phyloP scores from a whole-genome alignment of 1,284 basidiomycete species.

The Naganishia sp. region DNA sequence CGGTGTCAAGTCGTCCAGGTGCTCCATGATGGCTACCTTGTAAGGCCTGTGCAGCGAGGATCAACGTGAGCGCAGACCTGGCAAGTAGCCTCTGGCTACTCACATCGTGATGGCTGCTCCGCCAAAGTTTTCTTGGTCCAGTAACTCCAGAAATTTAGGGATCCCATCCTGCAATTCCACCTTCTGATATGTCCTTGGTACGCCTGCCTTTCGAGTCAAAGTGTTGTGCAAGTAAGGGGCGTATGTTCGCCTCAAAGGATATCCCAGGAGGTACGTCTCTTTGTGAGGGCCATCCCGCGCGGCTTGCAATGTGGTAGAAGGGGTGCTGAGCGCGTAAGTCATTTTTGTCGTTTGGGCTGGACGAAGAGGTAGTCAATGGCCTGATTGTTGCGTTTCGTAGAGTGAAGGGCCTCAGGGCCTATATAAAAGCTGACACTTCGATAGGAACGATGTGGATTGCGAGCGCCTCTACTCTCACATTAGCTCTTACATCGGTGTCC shows the following conservation, averaged over 20 bases:
- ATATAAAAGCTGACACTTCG: too few species aligned
- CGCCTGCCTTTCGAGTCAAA: slow-evolving; percentile 71
- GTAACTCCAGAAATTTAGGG: slow-evolving; percentile 58
- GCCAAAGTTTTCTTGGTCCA: slow-evolving; percentile 24
- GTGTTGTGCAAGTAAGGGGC: slow-evolving; percentile 88
- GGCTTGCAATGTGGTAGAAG: slow-evolving; percentile 18
- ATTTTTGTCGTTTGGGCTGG: slow-evolving; percentile 5
- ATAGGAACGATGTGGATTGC: too few species aligned
- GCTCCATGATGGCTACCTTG: slow-evolving; percentile 76
- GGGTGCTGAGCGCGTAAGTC: slow-evolving; percentile 12
- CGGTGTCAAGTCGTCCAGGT: slow-evolving; percentile 71
- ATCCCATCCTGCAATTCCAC: slow-evolving; percentile 66
- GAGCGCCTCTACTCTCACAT: too few species aligned
- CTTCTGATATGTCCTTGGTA: slow-evolving; percentile 74
- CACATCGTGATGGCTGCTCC: slow-evolving; percentile 29
- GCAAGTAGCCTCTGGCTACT: slow-evolving; percentile 59
- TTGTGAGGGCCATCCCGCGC: slow-evolving; percentile 41
- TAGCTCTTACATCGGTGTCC: too few species aligned
- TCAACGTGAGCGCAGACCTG: slow-evolving; percentile 74
- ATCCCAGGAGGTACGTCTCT: slow-evolving; percentile 79
- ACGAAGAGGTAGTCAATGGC: too few species aligned
- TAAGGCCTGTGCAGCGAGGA: slow-evolving; percentile 70
- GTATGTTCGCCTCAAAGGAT: slow-evolving; percentile 79
- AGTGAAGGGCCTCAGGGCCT: too few species aligned
- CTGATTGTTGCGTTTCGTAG: too few species aligned